Percentiles rank a stretch among this genome's conserved stretches.
Conservation (phyloP, 257 asterid genomes). For the Solanum medicagineum region DNA sequence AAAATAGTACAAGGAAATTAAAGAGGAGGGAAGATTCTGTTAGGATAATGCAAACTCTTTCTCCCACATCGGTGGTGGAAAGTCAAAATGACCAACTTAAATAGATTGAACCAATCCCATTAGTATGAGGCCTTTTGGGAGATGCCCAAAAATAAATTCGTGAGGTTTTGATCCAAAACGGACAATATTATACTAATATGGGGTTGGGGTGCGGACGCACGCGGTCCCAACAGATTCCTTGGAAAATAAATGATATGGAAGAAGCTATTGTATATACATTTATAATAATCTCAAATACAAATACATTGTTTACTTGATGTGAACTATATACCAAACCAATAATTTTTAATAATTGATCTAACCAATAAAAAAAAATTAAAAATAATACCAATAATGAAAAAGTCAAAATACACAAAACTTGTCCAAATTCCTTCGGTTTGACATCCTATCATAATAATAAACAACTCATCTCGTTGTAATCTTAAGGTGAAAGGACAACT, state of each 20-base stretch:
- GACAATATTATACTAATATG: too few species aligned
- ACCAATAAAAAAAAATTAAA: not conserved
- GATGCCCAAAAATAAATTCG: too few species aligned
- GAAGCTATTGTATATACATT: not conserved
- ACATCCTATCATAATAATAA: not conserved
- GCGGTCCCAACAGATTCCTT: too few species aligned
- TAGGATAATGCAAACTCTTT: too few species aligned
- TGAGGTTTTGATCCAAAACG: too few species aligned
- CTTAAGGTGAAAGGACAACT: not conserved
- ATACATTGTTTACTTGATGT: slow-evolving; percentile 10
- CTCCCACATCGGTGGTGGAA: too few species aligned
- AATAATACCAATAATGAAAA: not conserved
- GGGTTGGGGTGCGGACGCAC: too few species aligned
- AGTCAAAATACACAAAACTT: slow-evolving; percentile 20
- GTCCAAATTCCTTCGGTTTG: not conserved
- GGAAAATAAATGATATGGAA: not conserved
- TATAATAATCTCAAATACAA: not conserved
- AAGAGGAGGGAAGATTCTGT: not conserved
- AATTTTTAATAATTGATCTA: slow-evolving; percentile 9
- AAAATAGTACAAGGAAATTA: not conserved
- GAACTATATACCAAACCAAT: slow-evolving; percentile 8
- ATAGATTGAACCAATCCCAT: too few species aligned
- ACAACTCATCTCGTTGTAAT: not conserved
- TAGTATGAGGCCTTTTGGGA: too few species aligned
- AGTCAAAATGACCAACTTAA: too few species aligned